These are phyloP conservation scores for Brassica balearica DNA, from an alignment of 441 rosid genomes.

Conservation along the genomic window DNA sequence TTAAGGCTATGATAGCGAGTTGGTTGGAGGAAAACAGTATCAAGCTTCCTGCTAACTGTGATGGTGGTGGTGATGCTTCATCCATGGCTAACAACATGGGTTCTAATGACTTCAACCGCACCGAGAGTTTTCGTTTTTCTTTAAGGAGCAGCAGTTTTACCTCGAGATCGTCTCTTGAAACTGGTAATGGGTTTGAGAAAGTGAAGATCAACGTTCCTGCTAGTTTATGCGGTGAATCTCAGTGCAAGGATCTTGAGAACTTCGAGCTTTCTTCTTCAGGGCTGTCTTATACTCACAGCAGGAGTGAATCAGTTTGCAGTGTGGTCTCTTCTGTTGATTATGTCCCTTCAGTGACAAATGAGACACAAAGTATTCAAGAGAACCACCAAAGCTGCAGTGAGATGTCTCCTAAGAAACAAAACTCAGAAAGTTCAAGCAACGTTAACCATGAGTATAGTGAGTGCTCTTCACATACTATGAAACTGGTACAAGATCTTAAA, in stretches of 20 bases:
- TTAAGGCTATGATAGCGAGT: constrained; percentile 85
- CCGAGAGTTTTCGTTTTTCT: constrained; percentile 58
- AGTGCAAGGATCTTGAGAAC: constrained; percentile 56
- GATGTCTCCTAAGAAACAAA: constrained; percentile 43
- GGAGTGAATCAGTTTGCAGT: constrained; percentile 82
- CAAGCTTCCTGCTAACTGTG: constrained; percentile 46
- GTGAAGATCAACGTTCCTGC: constrained; percentile 55
- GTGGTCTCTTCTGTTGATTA: constrained; percentile 71
- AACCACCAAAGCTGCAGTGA: constrained; percentile 45
- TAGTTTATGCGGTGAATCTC: constrained; percentile 54
- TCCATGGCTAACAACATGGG: constrained; percentile 52
- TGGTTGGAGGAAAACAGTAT: constrained; percentile 80
- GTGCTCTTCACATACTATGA: constrained; percentile 52
- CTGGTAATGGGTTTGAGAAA: constrained; percentile 65
- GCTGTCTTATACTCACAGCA: constrained; percentile 70
- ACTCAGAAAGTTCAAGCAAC: constrained; percentile 47
- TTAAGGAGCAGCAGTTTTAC: constrained; percentile 58
- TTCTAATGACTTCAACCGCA: constrained; percentile 52
- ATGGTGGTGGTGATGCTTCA: constrained; percentile 47
- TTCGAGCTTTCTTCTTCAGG: constrained; percentile 58
- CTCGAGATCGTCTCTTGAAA: constrained; percentile 64
- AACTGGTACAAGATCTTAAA: constrained; percentile 73
- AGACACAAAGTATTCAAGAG: constrained; percentile 41
- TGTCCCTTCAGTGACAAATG: constrained; percentile 52
- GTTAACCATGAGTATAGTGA: constrained; percentile 38